Base-by-base conservation (phyloP, 345 rosid genomes). In the Corymbia maculata region DNA sequence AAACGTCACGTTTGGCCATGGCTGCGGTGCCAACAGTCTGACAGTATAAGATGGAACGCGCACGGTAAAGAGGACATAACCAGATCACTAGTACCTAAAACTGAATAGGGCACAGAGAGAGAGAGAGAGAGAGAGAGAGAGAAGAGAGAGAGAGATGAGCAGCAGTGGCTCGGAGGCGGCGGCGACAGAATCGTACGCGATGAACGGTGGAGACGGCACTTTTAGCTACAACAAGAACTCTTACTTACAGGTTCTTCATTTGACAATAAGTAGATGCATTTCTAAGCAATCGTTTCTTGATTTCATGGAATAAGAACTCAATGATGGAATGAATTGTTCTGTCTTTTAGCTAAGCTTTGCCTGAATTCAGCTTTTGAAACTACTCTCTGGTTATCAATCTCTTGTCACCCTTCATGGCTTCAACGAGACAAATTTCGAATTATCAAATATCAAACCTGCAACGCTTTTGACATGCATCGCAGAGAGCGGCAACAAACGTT, bases 161-260 rank as follows among this genome's bases (percentile, higher is more conserved):
- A 61, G 68, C 68, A 26, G 32, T 15, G 68, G 68, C 68, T 26
- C 2, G 7, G 68, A 61, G 2, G 68, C 10, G 68, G 68, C 68
- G 68, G 68, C 22, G 22, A 22, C 61, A 6, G 88, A 87, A 61
- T 52, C 89, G 28, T 66, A 89, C 85, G 92, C 93, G 68, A 93
- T 94, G 89, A 93, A 90, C 75, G 94, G 94, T 30, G 96, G 97
- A 79, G 91, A 93, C 87, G 97, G 93, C 52, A 89, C 88, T 22
- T 87, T 88, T 89, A 95, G 96, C 92, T 94, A 94, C 92, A 50
- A 91, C 88, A 86, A 89, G 75, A 92, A 93, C 89, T 94, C 96
- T 36, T 87, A 88, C 89, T 87, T 89, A 12, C 97, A 94, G 97
- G 96, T 94, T 86, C 49, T 49, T 57, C 19, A 53, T 57, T 59